These are phyloP conservation scores for Trichophyton rubrum DNA, from an alignment of 2,329 filamentous ascomycete species.

Conservation along the genomic window DNA sequence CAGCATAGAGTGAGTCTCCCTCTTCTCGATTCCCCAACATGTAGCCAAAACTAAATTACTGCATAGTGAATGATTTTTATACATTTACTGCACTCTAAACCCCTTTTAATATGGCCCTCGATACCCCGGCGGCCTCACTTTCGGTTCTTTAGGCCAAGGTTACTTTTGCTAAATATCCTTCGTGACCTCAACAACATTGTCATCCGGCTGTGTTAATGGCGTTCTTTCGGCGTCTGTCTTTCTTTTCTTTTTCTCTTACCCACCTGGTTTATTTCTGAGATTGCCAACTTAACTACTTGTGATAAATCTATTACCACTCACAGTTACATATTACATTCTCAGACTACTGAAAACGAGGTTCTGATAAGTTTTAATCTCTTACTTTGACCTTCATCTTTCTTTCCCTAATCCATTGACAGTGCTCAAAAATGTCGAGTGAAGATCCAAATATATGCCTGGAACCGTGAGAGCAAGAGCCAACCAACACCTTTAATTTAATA, in stretches of 20 bases:
- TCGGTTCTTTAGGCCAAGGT: not conserved
- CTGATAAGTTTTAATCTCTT: not conserved
- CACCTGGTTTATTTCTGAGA: not conserved
- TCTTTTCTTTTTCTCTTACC: too few relatives aligned
- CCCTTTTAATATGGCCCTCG: not conserved
- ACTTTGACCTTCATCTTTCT: not conserved
- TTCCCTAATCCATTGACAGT: not conserved
- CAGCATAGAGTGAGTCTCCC: conserved; percentile 22
- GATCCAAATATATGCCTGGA: too few relatives aligned
- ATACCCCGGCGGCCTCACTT: not conserved
- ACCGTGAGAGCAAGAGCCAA: too few relatives aligned
- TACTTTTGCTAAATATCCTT: not conserved
- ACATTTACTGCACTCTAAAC: not conserved
- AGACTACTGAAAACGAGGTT: not conserved
- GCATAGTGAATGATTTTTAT: not conserved
- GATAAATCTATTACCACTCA: not conserved
- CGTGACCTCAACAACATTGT: not conserved
- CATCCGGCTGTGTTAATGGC: not conserved
- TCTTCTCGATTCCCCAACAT: too few relatives aligned
- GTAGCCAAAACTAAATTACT: not conserved
- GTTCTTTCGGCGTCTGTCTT: not conserved
- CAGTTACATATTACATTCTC: not conserved
- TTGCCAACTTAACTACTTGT: not conserved
- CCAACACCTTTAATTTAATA: too few relatives aligned
- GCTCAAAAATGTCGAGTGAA: too few relatives aligned